Percentiles rank a stretch among this genome's conserved stretches.
These are phyloP conservation scores for Globisporangium lucens DNA, from an alignment of 352 stramenopile species.

Conservation along the genomic window DNA sequence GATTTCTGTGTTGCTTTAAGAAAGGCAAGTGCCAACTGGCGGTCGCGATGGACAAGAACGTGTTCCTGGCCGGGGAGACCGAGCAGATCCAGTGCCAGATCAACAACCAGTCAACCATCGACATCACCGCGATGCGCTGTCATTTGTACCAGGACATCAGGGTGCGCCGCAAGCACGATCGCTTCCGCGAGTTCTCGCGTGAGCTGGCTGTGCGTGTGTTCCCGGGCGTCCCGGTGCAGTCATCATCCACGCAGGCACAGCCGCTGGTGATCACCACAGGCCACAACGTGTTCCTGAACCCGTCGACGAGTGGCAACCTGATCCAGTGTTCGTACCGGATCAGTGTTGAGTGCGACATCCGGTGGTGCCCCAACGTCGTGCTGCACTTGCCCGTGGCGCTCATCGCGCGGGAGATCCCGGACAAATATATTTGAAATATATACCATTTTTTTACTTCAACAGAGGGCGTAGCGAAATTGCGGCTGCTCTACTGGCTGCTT, in stretches of 20 bases:
- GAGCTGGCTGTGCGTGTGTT: conserved; percentile 42
- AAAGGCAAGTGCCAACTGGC: conserved; percentile 47
- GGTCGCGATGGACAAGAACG: conserved; percentile 74
- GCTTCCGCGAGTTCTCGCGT: conserved; percentile 32
- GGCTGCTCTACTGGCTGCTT: too few relatives aligned
- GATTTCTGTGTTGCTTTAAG: conserved; percentile 64
- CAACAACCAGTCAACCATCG: conserved; percentile 49
- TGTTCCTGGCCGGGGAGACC: conserved; percentile 59
- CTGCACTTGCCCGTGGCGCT: conserved; percentile 58
- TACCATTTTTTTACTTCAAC: too few relatives aligned
- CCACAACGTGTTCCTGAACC: conserved; percentile 30
- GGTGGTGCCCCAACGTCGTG: conserved; percentile 56
- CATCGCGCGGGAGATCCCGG: conserved; percentile 34
- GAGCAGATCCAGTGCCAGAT: conserved; percentile 61
- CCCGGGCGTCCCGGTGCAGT: conserved; percentile 37
- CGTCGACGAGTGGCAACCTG: conserved; percentile 45
- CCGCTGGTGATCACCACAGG: conserved; percentile 37
- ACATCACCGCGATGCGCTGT: conserved; percentile 60
- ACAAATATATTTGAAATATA: background rate
- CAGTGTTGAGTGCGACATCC: conserved; percentile 65
- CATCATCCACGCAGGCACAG: conserved; percentile 45
- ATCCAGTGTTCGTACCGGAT: conserved; percentile 57
- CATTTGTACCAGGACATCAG: conserved; percentile 52
- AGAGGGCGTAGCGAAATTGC: too few relatives aligned
- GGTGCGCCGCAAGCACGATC: conserved; percentile 32